These are phyloP conservation scores for Solanum medicagineum DNA, from an alignment of 257 asterid species.

Conservation along the genomic window DNA sequence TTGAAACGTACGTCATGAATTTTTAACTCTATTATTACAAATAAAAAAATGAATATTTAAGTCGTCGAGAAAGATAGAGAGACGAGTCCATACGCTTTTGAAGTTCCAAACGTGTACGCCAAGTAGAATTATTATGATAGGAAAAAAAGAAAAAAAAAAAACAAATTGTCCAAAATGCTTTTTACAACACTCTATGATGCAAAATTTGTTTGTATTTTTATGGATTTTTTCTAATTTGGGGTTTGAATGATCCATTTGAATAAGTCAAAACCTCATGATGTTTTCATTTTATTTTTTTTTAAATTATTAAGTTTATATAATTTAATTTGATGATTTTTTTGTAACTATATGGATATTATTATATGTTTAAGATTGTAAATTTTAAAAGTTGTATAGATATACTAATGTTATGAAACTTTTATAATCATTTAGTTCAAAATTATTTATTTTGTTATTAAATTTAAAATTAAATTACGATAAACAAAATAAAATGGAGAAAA, in stretches of 20 bases:
- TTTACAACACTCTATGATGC: not conserved
- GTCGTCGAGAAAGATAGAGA: not conserved
- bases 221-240: not conserved
- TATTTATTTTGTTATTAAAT: no score
- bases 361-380: no score
- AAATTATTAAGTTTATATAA: no score
- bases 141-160: not conserved
- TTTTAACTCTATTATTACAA: not conserved
- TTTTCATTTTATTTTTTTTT: no score
- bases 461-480: no score
- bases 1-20: not conserved
- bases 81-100: not conserved
- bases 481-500: no score
- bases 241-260: not conserved
- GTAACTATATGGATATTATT: no score
- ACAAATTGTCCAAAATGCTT: not conserved
- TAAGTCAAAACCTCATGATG: not conserved
- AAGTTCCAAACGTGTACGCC: not conserved
- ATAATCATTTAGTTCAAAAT: no score
- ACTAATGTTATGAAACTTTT: no score
- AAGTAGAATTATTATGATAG: not conserved
- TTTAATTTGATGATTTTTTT: no score
- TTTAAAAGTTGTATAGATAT: no score
- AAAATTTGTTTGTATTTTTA: not conserved
- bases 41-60: not conserved